These are phyloP conservation scores for Metschnikowia sp. DNA, from an alignment of 805 yeast species.

Conservation along the genomic window DNA sequence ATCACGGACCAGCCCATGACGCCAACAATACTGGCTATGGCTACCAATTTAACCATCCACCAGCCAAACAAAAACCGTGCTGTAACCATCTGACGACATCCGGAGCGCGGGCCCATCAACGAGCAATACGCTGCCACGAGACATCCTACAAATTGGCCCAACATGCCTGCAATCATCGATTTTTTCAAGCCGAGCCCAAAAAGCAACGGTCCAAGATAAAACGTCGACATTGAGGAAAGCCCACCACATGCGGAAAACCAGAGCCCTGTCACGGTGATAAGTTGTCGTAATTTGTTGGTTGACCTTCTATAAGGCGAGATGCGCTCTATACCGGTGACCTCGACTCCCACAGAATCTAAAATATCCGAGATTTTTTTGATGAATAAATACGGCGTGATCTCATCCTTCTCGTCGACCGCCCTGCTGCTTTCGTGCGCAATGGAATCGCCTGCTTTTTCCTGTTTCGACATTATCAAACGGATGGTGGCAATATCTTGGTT, in stretches of 20 bases:
- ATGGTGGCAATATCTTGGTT: not conserved
- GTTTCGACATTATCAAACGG: not conserved
- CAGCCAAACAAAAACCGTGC: constrained; percentile 81
- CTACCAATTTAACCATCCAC: constrained; percentile 76
- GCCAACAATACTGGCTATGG: constrained; percentile 69
- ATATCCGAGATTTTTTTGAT: constrained; percentile 15
- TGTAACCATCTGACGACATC: constrained; percentile 84
- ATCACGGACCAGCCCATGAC: constrained; percentile 92
- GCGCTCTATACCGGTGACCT: constrained; percentile 76
- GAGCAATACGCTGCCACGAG: constrained; percentile 78
- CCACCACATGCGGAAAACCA: constrained; percentile 90
- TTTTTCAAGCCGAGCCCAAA: constrained; percentile 69
- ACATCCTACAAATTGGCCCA: constrained; percentile 69
- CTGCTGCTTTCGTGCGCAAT: constrained; percentile 2
- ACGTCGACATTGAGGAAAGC: constrained; percentile 84
- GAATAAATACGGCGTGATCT: constrained; percentile 12
- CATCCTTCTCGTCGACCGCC: constrained; percentile 11
- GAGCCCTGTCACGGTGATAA: constrained; percentile 57
- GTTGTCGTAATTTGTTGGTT: constrained; percentile 25
- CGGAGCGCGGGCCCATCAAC: constrained; percentile 86
- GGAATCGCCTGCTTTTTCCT: constrained; percentile 1
- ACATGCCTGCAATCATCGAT: constrained; percentile 56
- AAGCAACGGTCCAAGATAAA: constrained; percentile 68
- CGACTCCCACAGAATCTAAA: constrained; percentile 59
- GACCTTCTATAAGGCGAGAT: constrained; percentile 65